phyloP scores from a whole-genome alignment of 164 flowering plant genomes.

The grape (Vitis vinifera) region ASM3070453v1 NC_081811.1:7956501-7957000 shows the following conservation, averaged over 20 bases:
- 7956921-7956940: not conserved
- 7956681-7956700: slow-evolving; percentile 83
- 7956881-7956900: not conserved
- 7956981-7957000: not conserved
- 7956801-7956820: not conserved
- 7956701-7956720: slow-evolving; percentile 75
- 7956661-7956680: slow-evolving; percentile 61
- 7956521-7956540: not conserved
- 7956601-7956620: slow-evolving; percentile 85
- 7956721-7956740: slow-evolving; percentile 98
- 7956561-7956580: not conserved
- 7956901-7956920: not conserved
- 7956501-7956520: not conserved
- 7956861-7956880: not conserved
- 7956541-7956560: not conserved
- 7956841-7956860: too few species aligned
- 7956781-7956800: not conserved
- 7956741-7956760: slow-evolving; percentile 96
- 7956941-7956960: too few species aligned
- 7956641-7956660: slow-evolving; percentile 71
- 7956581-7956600: slow-evolving; percentile 60
- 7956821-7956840: too few species aligned
- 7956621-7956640: slow-evolving; percentile 84
- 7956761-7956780: slow-evolving; percentile 14
- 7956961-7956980: too few species aligned